Percentiles rank a stretch among this genome's conserved stretches.
phyloP scores from a whole-genome alignment of 805 yeast species.

The Metschnikowia dekortorum region DNA sequence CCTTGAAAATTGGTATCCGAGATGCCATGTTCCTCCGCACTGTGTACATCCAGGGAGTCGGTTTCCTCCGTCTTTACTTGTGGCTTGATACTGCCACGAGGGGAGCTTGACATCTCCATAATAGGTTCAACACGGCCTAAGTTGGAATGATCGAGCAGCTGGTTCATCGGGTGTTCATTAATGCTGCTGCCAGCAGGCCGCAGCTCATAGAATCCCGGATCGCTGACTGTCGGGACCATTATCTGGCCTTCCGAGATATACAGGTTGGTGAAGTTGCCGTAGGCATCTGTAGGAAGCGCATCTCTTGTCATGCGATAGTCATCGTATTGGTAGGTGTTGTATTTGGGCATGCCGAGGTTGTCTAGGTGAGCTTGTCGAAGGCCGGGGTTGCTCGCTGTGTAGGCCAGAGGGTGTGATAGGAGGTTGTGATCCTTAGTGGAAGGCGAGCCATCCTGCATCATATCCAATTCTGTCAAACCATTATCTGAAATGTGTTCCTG shows the following conservation, averaged over 20 bases:
- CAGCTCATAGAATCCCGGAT: not conserved
- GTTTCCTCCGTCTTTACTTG: not conserved
- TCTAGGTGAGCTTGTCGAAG: not conserved
- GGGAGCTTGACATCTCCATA: not conserved
- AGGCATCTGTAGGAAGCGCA: not conserved
- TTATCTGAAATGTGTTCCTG: not conserved
- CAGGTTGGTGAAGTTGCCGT: not conserved
- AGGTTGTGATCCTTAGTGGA: not conserved
- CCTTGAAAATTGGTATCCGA: not conserved
- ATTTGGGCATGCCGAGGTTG: slow-evolving; percentile 1
- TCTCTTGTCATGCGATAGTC: not conserved
- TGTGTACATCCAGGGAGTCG: not conserved
- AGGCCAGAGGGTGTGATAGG: not conserved
- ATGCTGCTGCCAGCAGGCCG: not conserved
- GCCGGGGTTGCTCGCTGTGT: not conserved
- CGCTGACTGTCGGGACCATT: not conserved
- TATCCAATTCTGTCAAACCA: not conserved
- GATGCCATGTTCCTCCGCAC: not conserved
- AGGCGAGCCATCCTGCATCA: not conserved
- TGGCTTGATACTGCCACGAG: not conserved
- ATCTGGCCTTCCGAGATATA: not conserved
- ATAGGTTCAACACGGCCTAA: not conserved
- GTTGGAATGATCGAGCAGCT: not conserved
- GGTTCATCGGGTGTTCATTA: not conserved
- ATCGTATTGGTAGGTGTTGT: not conserved